These are phyloP conservation scores for Xylaria castorea DNA, from an alignment of 495 filamentous ascomycete species.

Conservation along the genomic window DNA sequence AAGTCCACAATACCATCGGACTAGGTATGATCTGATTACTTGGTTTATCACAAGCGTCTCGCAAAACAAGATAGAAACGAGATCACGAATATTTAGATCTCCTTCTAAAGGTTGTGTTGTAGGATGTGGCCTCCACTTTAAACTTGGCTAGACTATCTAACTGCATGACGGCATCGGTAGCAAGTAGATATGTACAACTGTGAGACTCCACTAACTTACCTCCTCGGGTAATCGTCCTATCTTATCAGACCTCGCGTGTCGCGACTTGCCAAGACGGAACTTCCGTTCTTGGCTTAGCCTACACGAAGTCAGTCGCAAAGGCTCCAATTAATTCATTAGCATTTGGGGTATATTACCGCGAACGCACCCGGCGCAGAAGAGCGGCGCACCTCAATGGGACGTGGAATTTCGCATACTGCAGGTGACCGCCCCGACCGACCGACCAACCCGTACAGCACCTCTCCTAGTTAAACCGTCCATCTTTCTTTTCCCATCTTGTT, in stretches of 20 bases:
- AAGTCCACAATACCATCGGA: not conserved
- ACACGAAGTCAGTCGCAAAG: not conserved
- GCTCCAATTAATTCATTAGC: not conserved
- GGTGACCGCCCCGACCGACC: not conserved
- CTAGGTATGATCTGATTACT: not conserved
- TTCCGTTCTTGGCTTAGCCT: not conserved
- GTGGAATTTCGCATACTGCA: not conserved
- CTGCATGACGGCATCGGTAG: not conserved
- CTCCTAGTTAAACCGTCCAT: not conserved
- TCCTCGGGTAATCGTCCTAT: not conserved
- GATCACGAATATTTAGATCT: too few species aligned
- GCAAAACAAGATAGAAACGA: too few species aligned
- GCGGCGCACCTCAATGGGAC: not conserved
- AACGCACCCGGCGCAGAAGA: not conserved
- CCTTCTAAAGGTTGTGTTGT: too few species aligned
- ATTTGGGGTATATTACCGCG: not conserved
- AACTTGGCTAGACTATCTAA: not conserved
- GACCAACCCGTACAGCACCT: not conserved
- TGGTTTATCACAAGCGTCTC: too few species aligned
- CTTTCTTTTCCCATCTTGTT: not conserved
- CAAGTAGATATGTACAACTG: too few species aligned
- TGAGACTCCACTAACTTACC: not conserved
- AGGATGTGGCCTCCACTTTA: too few species aligned
- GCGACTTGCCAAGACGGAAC: not conserved
- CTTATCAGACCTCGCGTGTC: not conserved